phyloP scores from a whole-genome alignment of 2,329 filamentous ascomycete species.

The Macroventuria anomochaeta region DNA sequence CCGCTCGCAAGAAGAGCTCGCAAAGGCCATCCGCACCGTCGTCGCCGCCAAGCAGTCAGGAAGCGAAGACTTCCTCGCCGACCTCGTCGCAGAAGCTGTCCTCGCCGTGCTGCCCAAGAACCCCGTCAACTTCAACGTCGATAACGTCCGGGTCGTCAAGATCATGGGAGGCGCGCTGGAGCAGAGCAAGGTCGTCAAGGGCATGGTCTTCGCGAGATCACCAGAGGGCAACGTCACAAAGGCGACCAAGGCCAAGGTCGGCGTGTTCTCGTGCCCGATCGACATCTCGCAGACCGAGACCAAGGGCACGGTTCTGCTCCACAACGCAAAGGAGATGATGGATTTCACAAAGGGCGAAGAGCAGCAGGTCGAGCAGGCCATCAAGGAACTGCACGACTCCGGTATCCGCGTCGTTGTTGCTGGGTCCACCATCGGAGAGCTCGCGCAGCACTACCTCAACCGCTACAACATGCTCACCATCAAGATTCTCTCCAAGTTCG shows the following conservation, averaged over 20 bases:
- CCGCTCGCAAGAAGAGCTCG: constrained; percentile 79
- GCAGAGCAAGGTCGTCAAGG: constrained; percentile 92
- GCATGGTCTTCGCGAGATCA: constrained; percentile 97
- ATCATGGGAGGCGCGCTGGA: constrained; percentile 98
- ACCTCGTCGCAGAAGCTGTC: constrained; percentile 82
- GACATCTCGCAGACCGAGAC: constrained; percentile 97
- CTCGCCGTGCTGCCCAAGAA: constrained; percentile 95
- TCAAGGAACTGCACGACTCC: constrained; percentile 96
- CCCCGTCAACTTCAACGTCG: constrained; percentile 94
- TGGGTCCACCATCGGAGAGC: constrained; percentile 90
- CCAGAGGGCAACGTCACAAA: constrained; percentile 92
- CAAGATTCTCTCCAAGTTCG: constrained; percentile 97
- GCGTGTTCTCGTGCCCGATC: constrained; percentile 94
- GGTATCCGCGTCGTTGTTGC: constrained; percentile 91
- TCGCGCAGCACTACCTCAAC: constrained; percentile 97
- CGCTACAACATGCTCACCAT: constrained; percentile 94
- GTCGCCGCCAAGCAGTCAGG: constrained; percentile 97
- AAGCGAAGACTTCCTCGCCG: constrained; percentile 84
- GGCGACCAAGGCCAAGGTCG: constrained; percentile 90
- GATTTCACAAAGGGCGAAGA: constrained; percentile 99
- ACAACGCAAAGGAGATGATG: constrained; percentile 98
- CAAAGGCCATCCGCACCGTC: constrained; percentile 94
- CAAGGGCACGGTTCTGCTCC: constrained; percentile 94
- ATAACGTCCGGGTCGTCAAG: constrained; percentile 98
- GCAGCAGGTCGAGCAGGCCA: constrained; percentile 81